Evolutionary conservation across 2,329 filamentous ascomycete species (phyloP), one percentile per base, ranked within the genome.

Genomic region (Elsinoe arachidis): DNA sequence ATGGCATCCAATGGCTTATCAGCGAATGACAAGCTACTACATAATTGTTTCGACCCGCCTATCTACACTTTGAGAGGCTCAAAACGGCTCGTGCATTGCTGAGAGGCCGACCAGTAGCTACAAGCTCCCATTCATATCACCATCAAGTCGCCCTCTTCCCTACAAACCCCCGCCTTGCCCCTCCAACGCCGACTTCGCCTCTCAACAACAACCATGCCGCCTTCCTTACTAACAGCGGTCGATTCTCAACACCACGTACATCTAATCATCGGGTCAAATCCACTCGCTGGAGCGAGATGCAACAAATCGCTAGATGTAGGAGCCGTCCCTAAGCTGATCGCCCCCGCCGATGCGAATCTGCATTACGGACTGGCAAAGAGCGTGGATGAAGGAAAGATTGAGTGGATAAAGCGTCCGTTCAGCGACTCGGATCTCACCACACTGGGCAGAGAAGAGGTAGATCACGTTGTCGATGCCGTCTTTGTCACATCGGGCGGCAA

Each of bases 211-310:
- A 52, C 11, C 15, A 77, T 78, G 75, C 65, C 70, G 34, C 74
- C 78, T 37, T 76, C 85, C 2, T 78, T 95, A 54, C 82, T 95
- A 49, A 86, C 87, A 46, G 84, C 87, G 51, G 78, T 86, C 63
- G 84, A 90, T 68, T 85, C 83, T 66, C 78, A 78, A 53, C 79
- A 76, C 49, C 86, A 89, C 67, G 72, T 91, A 39, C 93, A 99
- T 70, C 78, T 99, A 58, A 82, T 99, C 66, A 73, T 97, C 61
- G 93, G 93, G 59, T 85, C 86, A 34, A 93, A 91, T 66, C 84
- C 92, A 12, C 80, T 99, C 39, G 92, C 93, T n/a, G 86, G 87
- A 55, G 82, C 90, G 33, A 83, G 93, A 64, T 95, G 88, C 73
- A 75, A 80, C 11, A 88, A 89, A 67, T 91, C 89, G 2, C 73